Percentiles rank a stretch among this genome's conserved stretches.
Conservation (phyloP, 2,329 filamentous ascomycete species). For the Trichoderma koningiopsis region DNA sequence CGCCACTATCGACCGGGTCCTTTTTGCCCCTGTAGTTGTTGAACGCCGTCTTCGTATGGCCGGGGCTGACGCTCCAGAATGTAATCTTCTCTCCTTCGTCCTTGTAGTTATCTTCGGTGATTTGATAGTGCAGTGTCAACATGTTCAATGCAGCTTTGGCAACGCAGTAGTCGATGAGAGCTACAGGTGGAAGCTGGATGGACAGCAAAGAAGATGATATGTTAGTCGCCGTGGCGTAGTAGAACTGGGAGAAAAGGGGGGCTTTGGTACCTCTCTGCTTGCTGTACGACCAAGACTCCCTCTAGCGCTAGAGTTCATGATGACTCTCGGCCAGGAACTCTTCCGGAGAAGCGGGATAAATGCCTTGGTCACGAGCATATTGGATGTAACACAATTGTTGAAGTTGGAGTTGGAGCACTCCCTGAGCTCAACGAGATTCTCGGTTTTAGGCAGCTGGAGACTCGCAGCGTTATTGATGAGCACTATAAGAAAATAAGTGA, state of each 20-base stretch:
- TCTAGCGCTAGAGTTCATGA: conserved; percentile 29
- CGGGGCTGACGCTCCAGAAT: conserved; percentile 30
- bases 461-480: conserved; percentile 26
- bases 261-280: conserved; percentile 22
- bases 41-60: conserved; percentile 29
- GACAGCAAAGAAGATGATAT: not conserved
- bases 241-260: not conserved
- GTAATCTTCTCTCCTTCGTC: conserved; percentile 19
- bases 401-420: conserved; percentile 24
- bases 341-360: conserved; percentile 16
- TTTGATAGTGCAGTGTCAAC: conserved; percentile 27
- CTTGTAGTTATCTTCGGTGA: conserved; percentile 20
- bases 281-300: conserved; percentile 29
- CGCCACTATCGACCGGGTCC: conserved; percentile 18
- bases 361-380: conserved; percentile 27
- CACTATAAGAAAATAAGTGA: not conserved
- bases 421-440: conserved; percentile 15
- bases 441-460: conserved; percentile 9
- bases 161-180: conserved; percentile 26
- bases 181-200: conserved; percentile 4
- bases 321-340: conserved; percentile 27
- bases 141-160: conserved; percentile 31
- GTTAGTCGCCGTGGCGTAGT: not conserved
- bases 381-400: conserved; percentile 30
- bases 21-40: conserved; percentile 28